These are phyloP conservation scores for Trypanosoma lewisi DNA, from an alignment of 208 protist species.

Conservation along the genomic window DNA sequence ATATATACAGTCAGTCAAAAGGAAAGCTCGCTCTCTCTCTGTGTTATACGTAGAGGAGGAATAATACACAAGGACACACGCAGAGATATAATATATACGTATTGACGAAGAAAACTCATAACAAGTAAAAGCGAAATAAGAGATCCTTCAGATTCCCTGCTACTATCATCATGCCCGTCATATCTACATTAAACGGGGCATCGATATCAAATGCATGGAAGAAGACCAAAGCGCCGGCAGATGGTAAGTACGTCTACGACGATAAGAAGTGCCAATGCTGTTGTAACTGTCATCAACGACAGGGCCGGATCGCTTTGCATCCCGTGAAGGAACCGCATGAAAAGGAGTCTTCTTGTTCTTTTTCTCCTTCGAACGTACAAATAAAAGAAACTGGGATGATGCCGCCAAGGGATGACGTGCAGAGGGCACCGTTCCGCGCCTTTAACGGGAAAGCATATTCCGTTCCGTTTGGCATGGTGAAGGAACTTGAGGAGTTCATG, in stretches of 20 bases:
- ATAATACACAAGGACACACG: not conserved
- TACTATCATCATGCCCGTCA: slow-evolving; percentile 20
- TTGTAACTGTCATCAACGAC: not conserved
- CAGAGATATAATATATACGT: not conserved
- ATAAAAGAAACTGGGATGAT: not conserved
- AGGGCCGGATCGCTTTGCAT: not conserved
- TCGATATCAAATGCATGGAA: not conserved
- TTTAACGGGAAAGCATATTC: slow-evolving; percentile 56
- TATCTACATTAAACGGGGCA: slow-evolving; percentile 11
- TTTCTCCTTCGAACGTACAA: not conserved
- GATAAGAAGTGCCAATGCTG: not conserved
- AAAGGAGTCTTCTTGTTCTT: not conserved
- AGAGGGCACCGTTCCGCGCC: slow-evolving; percentile 31
- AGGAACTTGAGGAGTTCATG: slow-evolving; percentile 20
- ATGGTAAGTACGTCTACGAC: too few species aligned
- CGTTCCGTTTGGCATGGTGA: slow-evolving; percentile 26
- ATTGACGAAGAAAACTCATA: not conserved
- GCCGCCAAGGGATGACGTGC: not conserved
- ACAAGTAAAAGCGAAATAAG: too few species aligned
- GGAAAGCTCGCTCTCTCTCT: not conserved
- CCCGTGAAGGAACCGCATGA: not conserved
- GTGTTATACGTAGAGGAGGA: not conserved
- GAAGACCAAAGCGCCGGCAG: too few species aligned
- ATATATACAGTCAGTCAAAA: not conserved
- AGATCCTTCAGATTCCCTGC: too few species aligned